Percentiles rank a stretch among this genome's conserved stretches.
Evolutionary conservation across 75 land plant genomes (phyloP).

Genomic region (Pinus tabuliformis): DNA sequence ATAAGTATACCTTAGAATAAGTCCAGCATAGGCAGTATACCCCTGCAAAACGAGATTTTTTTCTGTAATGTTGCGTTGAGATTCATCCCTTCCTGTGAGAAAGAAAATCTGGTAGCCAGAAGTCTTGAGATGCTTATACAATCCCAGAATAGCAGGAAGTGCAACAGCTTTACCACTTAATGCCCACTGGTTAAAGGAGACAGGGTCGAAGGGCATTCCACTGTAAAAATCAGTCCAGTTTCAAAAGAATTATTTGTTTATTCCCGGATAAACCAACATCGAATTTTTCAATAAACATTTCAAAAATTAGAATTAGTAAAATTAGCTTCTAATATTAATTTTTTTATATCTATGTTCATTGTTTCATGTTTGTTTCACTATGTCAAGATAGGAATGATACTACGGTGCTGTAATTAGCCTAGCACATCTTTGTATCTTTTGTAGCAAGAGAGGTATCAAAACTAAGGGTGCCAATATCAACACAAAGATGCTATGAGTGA

Average conservation of each 20-base stretch:
- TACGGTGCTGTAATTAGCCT: no score
- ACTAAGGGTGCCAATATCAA: no score
- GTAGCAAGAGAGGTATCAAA: no score
- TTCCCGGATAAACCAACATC: no score
- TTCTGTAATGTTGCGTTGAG: slow-evolving; percentile 34
- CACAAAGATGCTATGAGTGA: no score
- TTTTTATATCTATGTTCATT: no score
- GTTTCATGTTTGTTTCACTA: no score
- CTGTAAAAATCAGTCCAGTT: slow-evolving; percentile 9
- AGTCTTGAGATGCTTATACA: slow-evolving; percentile 27
- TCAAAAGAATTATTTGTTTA: neutral
- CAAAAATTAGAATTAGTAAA: no score
- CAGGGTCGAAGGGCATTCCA: slow-evolving; percentile 43
- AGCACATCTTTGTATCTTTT: no score
- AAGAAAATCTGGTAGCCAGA: slow-evolving; percentile 38
- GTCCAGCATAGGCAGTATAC: slow-evolving; percentile 52
- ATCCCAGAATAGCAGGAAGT: slow-evolving; percentile 18
- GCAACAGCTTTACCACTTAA: slow-evolving; percentile 26
- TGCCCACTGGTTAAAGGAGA: slow-evolving; percentile 40
- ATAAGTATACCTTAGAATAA: slow-evolving; percentile 58
- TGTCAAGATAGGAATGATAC: no score
- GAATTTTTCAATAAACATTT: no score
- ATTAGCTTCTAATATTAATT: no score
- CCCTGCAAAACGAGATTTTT: slow-evolving; percentile 55
- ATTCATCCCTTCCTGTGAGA: slow-evolving; percentile 18